Evolutionary conservation across 805 yeast genomes (phyloP).

Genomic region (Suhomyces pyralidae): DNA sequence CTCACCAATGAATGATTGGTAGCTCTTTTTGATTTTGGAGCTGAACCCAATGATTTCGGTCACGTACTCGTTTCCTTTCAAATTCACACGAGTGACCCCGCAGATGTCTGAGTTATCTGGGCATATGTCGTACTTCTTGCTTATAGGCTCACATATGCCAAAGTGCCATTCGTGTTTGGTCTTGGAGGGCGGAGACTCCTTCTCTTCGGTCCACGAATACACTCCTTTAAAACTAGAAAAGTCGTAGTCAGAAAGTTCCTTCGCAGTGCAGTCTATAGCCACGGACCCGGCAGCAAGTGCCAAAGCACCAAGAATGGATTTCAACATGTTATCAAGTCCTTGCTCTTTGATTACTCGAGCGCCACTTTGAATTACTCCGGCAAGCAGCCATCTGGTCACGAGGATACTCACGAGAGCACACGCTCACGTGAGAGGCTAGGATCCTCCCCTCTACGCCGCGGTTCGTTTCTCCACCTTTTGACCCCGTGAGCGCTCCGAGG

Average conservation of each 20-base stretch:
- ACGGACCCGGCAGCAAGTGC: conserved; percentile 7
- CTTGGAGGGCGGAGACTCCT: conserved; percentile 76
- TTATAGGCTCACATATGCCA: conserved; percentile 62
- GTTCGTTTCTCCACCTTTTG: not conserved
- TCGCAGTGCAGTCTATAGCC: conserved; percentile 34
- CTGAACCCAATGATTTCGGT: conserved; percentile 64
- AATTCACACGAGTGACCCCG: conserved; percentile 57
- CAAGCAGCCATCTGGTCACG: not conserved
- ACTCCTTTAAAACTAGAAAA: conserved; percentile 50
- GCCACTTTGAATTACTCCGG: not conserved
- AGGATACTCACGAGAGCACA: not conserved
- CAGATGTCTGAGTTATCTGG: conserved; percentile 74
- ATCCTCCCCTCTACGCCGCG: not conserved
- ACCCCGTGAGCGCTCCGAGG: conserved; percentile 5
- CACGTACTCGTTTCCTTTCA: conserved; percentile 50
- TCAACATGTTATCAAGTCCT: not conserved
- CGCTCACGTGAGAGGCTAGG: not conserved
- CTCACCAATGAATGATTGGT: conserved; percentile 25
- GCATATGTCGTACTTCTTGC: conserved; percentile 48
- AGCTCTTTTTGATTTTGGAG: conserved; percentile 34
- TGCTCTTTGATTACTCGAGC: not conserved
- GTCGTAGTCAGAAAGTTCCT: conserved; percentile 38
- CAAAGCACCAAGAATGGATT: not conserved
- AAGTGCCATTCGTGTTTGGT: conserved; percentile 65
- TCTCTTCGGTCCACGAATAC: conserved; percentile 31